phyloP scores from a whole-genome alignment of 2,329 filamentous ascomycete species.

The Penicillium sp. region DNA sequence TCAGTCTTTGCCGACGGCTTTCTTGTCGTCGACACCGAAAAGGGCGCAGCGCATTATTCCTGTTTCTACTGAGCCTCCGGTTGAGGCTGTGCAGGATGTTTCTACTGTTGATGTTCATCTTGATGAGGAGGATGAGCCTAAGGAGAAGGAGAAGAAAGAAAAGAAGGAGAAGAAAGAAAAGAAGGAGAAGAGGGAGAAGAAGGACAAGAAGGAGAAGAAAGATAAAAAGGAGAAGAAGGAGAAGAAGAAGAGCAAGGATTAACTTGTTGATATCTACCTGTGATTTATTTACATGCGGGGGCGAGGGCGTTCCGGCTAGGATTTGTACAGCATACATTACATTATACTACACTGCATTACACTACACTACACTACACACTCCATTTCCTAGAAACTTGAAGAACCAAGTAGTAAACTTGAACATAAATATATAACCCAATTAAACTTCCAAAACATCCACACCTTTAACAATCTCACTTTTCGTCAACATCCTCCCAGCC shows the following conservation, averaged over 20 bases:
- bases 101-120: conserved; percentile 23
- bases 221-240: conserved; percentile 20
- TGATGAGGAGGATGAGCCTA: conserved; percentile 12
- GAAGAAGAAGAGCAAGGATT: conserved; percentile 19
- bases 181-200: conserved; percentile 7
- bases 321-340: no score
- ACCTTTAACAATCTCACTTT: conserved; percentile 70
- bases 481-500: conserved; percentile 77
- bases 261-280: conserved; percentile 5
- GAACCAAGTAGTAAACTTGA: no score
- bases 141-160: conserved; percentile 10
- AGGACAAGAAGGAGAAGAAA: conserved; percentile 14
- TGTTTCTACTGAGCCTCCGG: conserved; percentile 15
- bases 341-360: no score
- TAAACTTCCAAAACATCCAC: conserved; percentile 42
- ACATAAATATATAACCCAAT: neutral
- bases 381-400: no score
- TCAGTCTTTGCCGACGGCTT: conserved; percentile 35
- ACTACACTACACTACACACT: no score
- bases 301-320: conserved; percentile 25
- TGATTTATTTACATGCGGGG: conserved; percentile 15
- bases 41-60: conserved; percentile 28
- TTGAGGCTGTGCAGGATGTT: conserved; percentile 16
- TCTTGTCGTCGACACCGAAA: conserved; percentile 14
- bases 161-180: neutral